Evolutionary conservation across 192 early-diverging fungal genomes (phyloP), one percentile per base, ranked within the genome.

Genomic region (Ramicandelaber brevisporus): DNA sequence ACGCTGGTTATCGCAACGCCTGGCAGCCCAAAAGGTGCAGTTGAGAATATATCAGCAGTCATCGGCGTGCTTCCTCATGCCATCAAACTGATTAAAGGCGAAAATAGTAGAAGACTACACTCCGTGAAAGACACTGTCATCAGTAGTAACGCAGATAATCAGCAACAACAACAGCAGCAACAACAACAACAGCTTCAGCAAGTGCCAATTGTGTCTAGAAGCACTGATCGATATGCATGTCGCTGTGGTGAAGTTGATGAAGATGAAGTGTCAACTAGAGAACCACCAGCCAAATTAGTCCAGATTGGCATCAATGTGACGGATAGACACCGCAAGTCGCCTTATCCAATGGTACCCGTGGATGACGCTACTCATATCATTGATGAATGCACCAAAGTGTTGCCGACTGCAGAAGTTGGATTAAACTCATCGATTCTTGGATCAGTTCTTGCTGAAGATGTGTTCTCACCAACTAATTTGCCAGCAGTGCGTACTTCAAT

Each of bases 401-500:
- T 72, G 9, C 29, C 37, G 3, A 34, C 45, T 0, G 51, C 51
- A 0, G 21, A 44, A 5, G 31, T 40, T 14, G 36, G 45, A 2
- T 61, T 78, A 1, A 28, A 56, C 11, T 41, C 54, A 27, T 37
- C 38, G 2, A 34, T 74, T 19, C 30, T 66, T 9, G 77, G 78
- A 1, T 57, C 61, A 20, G 60, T 82, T 10, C 32, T 89, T 5
- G 78, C 77, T 3, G 50, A 68, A 41, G 79, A 86, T 47, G 71
- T 86, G 0, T 26, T 54, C 1, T 67, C 79, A 1, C 36, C 24
- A 9, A 77, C 82, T 27, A 45, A 63, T 23, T 80, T 96, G 1
- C 89, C 89, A 2, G 76, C 53, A 6, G 92, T 76, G 40, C 62
- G 68, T 1, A 86, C 89, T 6, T 76, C 78, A 0, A 68, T 87